phyloP scores from a whole-genome alignment of 106 monocot genomes.

The Dendrobium officinale region DNA sequence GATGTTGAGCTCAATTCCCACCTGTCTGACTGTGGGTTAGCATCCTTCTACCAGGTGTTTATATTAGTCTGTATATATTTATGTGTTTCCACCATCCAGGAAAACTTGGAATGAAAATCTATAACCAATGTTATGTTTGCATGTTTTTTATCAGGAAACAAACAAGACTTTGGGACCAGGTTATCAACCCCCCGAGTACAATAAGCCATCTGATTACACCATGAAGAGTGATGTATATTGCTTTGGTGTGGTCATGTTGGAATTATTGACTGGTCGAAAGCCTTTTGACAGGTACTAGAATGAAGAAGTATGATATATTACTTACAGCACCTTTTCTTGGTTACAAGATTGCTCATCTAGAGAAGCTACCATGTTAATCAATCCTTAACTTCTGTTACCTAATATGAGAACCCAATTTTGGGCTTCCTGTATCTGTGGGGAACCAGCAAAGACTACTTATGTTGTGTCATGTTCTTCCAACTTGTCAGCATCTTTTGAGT shows the following conservation, averaged over 20 bases:
- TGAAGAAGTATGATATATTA: neutral
- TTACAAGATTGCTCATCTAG: neutral
- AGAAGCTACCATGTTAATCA: neutral
- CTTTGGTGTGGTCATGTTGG: conserved; percentile 17
- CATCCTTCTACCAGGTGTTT: conserved; percentile 35
- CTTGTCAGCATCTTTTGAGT: no score
- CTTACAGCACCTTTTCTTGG: neutral
- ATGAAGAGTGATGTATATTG: conserved; percentile 9
- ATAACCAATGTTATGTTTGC: neutral
- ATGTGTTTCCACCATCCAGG: neutral
- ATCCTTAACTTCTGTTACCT: neutral
- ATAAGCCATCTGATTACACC: neutral
- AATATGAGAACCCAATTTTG: neutral
- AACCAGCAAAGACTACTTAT: no score
- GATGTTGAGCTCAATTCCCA: conserved; percentile 54
- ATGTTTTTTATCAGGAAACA: neutral
- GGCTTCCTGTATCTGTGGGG: neutral
- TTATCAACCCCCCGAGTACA: conserved; percentile 6
- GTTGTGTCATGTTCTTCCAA: no score
- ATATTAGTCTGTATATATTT: neutral
- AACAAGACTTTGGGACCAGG: conserved; percentile 1
- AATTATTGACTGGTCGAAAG: conserved; percentile 6
- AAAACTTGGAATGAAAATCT: neutral
- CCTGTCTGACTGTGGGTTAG: conserved; percentile 55
- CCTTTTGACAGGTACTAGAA: conserved; percentile 8